A percentile compares a stretch with the other conserved stretches of the same genome.
Conservation (phyloP, 176 grass and related monocot species). For the Puya raimondii region DNA sequence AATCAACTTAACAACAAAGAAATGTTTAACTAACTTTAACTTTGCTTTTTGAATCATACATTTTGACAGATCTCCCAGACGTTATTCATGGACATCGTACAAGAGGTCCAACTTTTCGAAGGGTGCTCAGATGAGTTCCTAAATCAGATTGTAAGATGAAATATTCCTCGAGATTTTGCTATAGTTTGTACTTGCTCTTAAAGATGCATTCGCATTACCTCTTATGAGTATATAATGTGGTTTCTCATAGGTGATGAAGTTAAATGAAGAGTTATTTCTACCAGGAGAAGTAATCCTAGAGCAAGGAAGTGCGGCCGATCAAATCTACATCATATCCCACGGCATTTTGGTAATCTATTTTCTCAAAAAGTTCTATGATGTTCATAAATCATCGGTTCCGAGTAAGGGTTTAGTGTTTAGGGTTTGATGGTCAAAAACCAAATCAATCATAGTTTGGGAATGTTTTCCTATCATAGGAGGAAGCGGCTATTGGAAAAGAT, state of each 20-base stretch:
- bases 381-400: too few relatives aligned
- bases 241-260: constrained; percentile 55
- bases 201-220: background rate
- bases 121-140: constrained; percentile 90
- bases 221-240: background rate
- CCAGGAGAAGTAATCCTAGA: constrained; percentile 47
- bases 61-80: constrained; percentile 11
- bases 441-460: too few relatives aligned
- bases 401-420: too few relatives aligned
- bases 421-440: too few relatives aligned
- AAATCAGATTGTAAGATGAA: constrained; percentile 69
- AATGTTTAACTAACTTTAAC: background rate
- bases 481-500: constrained; percentile 29
- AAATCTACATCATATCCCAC: constrained; percentile 41
- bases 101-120: constrained; percentile 53
- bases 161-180: background rate
- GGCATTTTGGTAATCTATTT: constrained; percentile 62
- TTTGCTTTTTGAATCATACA: background rate
- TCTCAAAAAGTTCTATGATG: background rate
- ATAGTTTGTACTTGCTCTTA: background rate
- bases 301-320: constrained; percentile 38
- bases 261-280: constrained; percentile 44
- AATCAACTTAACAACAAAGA: too few relatives aligned
- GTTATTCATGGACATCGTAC: constrained; percentile 56
- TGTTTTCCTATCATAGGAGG: constrained; percentile 32